Base-by-base conservation (phyloP, 1,139 yeast genomes). In the Yamadazyma diospyri region DNA sequence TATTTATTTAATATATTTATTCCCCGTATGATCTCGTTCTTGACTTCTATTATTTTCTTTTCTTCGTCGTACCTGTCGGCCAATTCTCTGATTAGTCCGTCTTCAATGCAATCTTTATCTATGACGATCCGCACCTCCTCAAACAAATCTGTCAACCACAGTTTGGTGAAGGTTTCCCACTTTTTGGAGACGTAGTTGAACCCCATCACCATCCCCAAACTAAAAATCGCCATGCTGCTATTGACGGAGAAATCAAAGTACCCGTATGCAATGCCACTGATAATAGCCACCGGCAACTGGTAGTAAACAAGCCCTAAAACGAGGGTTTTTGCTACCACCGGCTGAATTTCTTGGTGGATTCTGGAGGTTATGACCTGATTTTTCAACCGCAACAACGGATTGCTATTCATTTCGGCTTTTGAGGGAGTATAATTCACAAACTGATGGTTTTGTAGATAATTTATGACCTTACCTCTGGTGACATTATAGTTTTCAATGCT, bases 141-240 rank as follows among this genome's bases (percentile, higher is more conserved):
- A 39, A 50, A 64, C 16, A 69, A 42, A 2, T 44, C 34, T 2
- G 38, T 34, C 11, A 53, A 38, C 74, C 74, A 69, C 3, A 39
- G 23, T 2, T 42, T 42, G 2, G 55, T 49, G 34, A 64, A 58
- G 0, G 29, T 30, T 19, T 55, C 57, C 75, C 75, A 69, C 5
- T 40, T 43, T 32, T 59, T 63, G 5, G 72, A 60, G 2, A 68
- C 69, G 33, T 64, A 57, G 36, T 67, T 67, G 45, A 68, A 65
- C 6, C 75, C 75, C 33, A 64, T 46, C 5, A 62, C 64, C 60
- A 67, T 57, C 2, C 75, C 75, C n/a, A 69, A 48, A 5, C 55
- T 46, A 4, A 53, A 57, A 11, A 69, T 47, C 0, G 73, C 69
- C 16, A 57, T 34, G 1, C 65, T 58, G 10, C 62, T 51, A 33